Conservation (phyloP, 164 flowering plant genomes). For the Pachysandra terminalis region DNA sequence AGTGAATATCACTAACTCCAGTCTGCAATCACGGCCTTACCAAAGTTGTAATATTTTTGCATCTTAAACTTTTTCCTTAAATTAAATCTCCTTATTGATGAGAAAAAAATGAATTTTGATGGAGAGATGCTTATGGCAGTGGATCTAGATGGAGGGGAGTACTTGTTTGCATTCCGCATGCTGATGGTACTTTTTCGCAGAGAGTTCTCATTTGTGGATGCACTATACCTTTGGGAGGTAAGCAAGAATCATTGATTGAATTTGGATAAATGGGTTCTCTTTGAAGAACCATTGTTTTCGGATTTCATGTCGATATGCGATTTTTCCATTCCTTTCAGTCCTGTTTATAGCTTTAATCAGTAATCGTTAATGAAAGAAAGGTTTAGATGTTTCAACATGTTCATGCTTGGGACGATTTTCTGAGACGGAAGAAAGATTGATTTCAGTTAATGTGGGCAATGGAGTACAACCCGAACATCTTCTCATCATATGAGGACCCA, state of each 20-base stretch:
- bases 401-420: background rate
- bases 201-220: slow-evolving; percentile 85
- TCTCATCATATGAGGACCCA: slow-evolving; percentile 48
- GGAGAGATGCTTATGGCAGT: slow-evolving; percentile 46
- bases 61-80: background rate
- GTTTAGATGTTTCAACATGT: background rate
- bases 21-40: background rate
- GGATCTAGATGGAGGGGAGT: slow-evolving; percentile 90
- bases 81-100: background rate
- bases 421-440: slow-evolving; percentile 18
- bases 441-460: slow-evolving; percentile 95
- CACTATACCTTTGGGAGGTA: slow-evolving; percentile 96
- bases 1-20: background rate
- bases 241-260: slow-evolving; percentile 5
- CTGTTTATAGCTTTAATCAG: background rate
- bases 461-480: slow-evolving; percentile 91
- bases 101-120: no score
- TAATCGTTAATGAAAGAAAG: background rate
- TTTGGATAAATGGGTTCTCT: background rate
- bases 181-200: slow-evolving; percentile 91
- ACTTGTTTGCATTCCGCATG: slow-evolving; percentile 91
- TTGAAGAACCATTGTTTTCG: no score
- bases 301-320: no score
- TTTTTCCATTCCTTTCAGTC: no score
- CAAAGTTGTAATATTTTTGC: background rate